Evolutionary conservation across 371 early-diverging fungal genomes (phyloP), one percentile per base, ranked within the genome.

Genomic region (Dichotomocladium elegans): DNA sequence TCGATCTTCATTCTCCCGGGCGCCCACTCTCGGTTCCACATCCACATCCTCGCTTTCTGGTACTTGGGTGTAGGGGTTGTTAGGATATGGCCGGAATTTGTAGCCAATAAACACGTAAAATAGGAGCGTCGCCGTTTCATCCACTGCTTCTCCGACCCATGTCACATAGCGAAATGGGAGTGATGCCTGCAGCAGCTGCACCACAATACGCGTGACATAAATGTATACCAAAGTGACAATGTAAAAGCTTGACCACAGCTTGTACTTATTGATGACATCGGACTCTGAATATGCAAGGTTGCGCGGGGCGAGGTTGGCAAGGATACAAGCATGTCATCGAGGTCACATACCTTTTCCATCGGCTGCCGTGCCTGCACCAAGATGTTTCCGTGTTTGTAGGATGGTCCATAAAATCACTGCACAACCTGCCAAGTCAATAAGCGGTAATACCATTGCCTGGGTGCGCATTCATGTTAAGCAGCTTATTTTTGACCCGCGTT

Each of bases 231-330:
- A 60, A 6, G 79, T 78, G n/a, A 80, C 68, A 19, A 82, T 57
- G 45, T 82, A 82, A 60, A 80, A 80, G 1, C 75, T 63, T 2
- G 77, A 77, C 82, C 82, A 82, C 11, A 82, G 57, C 45, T 79
- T 76, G 60, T 81, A 78, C 51, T 74, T 78, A 66, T 56, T 63
- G 45, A 79, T 57, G 33, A 72, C 58, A 43, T 73, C 79, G 5
- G 64, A 60, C 41, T 77, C 79, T 75, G 41, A 11, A 17, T 2
- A 15, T 0, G 7, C 9, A 4, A n/a, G 2, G 12, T 10, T 6
- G 49, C 19, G 5, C 31, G 49, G 6, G 2, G 6, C 12, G n/a
- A 34, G 12, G 1, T 34, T 1, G 7, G 7, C 11, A 33, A 0
- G 10, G 37, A 9, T 2, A 15, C 9, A 6, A 37, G n/a, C 0